Evolutionary conservation across 176 grass and related monocot genomes (phyloP).

Genomic region (Calamus simplicifolius): DNA sequence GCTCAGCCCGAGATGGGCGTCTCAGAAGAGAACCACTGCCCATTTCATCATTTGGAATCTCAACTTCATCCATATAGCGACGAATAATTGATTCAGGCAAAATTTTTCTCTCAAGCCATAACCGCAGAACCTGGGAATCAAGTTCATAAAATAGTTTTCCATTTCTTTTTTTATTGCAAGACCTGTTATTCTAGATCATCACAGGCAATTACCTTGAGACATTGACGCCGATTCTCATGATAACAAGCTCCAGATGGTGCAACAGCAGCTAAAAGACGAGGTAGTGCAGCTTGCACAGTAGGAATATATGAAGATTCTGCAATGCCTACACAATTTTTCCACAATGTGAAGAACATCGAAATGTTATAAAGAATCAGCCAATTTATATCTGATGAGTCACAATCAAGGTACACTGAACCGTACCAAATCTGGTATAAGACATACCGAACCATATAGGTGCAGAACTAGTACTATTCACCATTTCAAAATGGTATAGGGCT

Average conservation of each 20-base stretch:
- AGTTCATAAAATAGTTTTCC: too few relatives aligned
- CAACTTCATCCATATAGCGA: constrained; percentile 68
- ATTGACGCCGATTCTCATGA: constrained; percentile 89
- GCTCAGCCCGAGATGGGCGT: constrained; percentile 78
- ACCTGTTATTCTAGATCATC: too few relatives aligned
- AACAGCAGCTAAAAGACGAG: constrained; percentile 77
- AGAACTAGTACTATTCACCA: too few relatives aligned
- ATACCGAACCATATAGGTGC: too few relatives aligned
- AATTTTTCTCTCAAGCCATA: constrained; percentile 98
- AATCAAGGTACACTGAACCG: constrained; percentile 4
- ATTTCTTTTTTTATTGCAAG: too few relatives aligned
- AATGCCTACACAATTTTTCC: constrained; percentile 35
- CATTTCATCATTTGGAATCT: constrained; percentile 57
- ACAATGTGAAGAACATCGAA: too few relatives aligned
- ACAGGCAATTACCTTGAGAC: constrained; percentile 58
- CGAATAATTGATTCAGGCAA: constrained; percentile 73
- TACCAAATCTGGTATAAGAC: too few relatives aligned
- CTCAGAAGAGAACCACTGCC: constrained; percentile 35
- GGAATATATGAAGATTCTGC: constrained; percentile 71
- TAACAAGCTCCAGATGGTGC: constrained; percentile 71
- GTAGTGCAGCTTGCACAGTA: constrained; percentile 70
- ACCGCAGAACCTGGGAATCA: constrained; percentile 59
- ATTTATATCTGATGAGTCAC: not conserved
- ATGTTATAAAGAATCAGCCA: not conserved
- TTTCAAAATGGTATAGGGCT: too few relatives aligned